Percentiles rank a stretch among this genome's conserved stretches.
Evolutionary conservation across 495 filamentous ascomycete species (phyloP).

Genomic region (Neurospora tetraspora): DNA sequence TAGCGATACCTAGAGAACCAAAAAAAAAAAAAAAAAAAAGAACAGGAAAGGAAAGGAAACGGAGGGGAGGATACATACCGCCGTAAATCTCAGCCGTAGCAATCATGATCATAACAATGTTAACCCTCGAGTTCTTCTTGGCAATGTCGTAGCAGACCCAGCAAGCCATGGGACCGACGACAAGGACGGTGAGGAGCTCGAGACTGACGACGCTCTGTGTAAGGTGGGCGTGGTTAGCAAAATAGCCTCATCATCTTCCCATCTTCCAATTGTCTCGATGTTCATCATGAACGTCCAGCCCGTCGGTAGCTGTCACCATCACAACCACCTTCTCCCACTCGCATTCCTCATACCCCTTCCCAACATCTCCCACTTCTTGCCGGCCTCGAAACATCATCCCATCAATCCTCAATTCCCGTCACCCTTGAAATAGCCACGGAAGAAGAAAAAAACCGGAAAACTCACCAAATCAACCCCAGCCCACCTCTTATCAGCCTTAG

Average conservation of each 20-base stretch:
- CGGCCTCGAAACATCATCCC: too few relatives aligned
- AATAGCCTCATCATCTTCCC: neutral
- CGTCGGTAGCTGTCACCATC: too few relatives aligned
- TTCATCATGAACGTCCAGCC: too few relatives aligned
- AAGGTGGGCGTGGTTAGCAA: neutral
- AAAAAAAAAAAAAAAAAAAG: neutral
- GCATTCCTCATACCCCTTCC: too few relatives aligned
- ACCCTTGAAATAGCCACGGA: too few relatives aligned
- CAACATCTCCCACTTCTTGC: too few relatives aligned
- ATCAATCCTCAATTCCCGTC: too few relatives aligned
- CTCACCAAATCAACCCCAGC: slow-evolving; percentile 58
- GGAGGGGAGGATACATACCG: slow-evolving; percentile 31
- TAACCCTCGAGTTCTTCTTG: slow-evolving; percentile 47
- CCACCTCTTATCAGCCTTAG: slow-evolving; percentile 78
- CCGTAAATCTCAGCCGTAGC: slow-evolving; percentile 96
- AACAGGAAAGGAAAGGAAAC: neutral
- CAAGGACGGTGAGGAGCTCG: slow-evolving; percentile 76
- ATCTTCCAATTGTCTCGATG: too few relatives aligned
- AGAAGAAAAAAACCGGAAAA: neutral
- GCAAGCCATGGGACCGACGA: slow-evolving; percentile 62
- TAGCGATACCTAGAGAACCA: neutral
- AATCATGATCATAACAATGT: slow-evolving; percentile 61
- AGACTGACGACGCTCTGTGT: slow-evolving; percentile 60
- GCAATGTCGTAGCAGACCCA: slow-evolving; percentile 60
- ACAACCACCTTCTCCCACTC: too few relatives aligned